Evolutionary conservation across 2,329 filamentous ascomycete genomes (phyloP).

Genomic region (Alternaria tenuissima): DNA sequence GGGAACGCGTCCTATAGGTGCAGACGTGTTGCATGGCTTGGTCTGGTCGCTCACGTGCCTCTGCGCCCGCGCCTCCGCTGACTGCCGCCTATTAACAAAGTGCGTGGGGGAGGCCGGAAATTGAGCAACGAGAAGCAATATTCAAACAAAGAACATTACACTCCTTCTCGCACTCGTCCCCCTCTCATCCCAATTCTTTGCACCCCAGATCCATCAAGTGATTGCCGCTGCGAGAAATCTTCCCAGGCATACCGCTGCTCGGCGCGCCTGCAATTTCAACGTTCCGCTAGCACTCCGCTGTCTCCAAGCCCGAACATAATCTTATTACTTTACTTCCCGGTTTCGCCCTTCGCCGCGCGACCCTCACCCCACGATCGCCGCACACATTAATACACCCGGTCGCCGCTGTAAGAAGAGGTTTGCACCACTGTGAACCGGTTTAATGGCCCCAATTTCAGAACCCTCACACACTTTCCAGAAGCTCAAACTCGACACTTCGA

Average conservation of each 20-base stretch:
- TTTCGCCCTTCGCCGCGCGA: conserved; percentile 39
- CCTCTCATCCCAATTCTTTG: not conserved
- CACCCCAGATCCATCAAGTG: conserved; percentile 2
- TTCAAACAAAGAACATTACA: conserved; percentile 7
- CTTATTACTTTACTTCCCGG: conserved; percentile 24
- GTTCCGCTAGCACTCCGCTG: conserved; percentile 25
- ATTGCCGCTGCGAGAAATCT: conserved; percentile 11
- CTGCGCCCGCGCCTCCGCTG: conserved; percentile 14
- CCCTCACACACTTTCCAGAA: conserved; percentile 54
- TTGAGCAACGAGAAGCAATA: conserved; percentile 1
- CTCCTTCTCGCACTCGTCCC: not conserved
- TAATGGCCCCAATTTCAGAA: conserved; percentile 51
- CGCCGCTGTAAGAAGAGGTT: conserved; percentile 37
- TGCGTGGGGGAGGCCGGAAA: conserved; percentile 15
- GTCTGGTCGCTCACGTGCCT: conserved; percentile 13
- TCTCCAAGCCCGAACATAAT: conserved; percentile 23
- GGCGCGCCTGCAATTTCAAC: conserved; percentile 20
- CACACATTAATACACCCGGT: conserved; percentile 39
- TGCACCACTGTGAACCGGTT: conserved; percentile 46
- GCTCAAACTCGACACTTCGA: conserved; percentile 51
- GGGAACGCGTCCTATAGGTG: conserved; percentile 24
- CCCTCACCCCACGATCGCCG: conserved; percentile 38
- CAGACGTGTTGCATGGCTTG: not conserved
- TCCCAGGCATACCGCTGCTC: conserved; percentile 10
- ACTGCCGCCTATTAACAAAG: conserved; percentile 15